These are phyloP conservation scores for Mortierella sp. DNA, from an alignment of 371 early-diverging fungal genomes.

Conservation along the genomic window DNA sequence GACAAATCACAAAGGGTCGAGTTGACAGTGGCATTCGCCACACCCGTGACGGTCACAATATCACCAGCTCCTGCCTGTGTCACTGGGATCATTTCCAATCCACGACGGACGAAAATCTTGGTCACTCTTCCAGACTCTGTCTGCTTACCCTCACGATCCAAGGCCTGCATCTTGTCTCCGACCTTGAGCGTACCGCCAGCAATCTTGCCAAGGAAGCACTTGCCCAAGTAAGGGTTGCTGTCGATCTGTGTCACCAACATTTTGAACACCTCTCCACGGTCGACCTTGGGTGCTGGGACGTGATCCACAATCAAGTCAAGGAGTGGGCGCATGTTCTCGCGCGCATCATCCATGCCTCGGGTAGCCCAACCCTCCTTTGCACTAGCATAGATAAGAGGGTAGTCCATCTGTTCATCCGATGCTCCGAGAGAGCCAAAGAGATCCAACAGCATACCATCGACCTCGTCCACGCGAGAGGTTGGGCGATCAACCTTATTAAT, in stretches of 20 bases:
- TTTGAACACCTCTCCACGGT: constrained; percentile 68
- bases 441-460: constrained; percentile 79
- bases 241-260: constrained; percentile 89
- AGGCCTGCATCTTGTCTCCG: constrained; percentile 74
- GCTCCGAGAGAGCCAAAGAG: constrained; percentile 79
- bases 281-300: constrained; percentile 72
- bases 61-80: constrained; percentile 86
- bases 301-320: constrained; percentile 73
- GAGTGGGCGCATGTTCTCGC: constrained; percentile 66
- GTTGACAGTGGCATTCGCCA: constrained; percentile 77
- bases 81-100: constrained; percentile 75
- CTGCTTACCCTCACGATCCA: constrained; percentile 69
- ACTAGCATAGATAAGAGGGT: constrained; percentile 76
- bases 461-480: constrained; percentile 75
- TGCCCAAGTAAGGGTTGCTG: constrained; percentile 80
- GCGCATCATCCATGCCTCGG: constrained; percentile 54
- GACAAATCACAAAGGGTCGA: constrained; percentile 73
- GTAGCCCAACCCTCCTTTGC: constrained; percentile 87
- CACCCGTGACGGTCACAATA: constrained; percentile 78
- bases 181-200: constrained; percentile 70
- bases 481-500: constrained; percentile 85
- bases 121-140: constrained; percentile 71
- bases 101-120: constrained; percentile 75
- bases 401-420: constrained; percentile 78
- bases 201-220: constrained; percentile 79